Evolutionary conservation across 2,329 filamentous ascomycete genomes (phyloP).

Genomic region (Gaeumannomyces tritici): DNA sequence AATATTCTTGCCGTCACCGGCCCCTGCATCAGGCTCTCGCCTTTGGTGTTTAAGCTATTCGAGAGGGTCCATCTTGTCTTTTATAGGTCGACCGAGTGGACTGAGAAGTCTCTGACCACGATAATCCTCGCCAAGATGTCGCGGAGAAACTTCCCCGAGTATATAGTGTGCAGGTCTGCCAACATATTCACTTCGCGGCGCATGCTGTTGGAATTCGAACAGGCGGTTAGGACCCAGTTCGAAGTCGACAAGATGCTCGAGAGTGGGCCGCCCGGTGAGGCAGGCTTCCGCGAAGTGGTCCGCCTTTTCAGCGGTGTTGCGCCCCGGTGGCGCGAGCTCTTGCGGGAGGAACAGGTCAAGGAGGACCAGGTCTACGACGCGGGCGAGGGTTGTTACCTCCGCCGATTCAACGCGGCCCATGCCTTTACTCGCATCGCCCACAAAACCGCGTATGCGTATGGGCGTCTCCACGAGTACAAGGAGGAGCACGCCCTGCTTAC

Average conservation of each 20-base stretch:
- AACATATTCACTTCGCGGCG: conserved; percentile 77
- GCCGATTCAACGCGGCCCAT: conserved; percentile 84
- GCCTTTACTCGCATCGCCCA: conserved; percentile 90
- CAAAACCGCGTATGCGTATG: conserved; percentile 72
- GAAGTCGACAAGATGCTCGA: conserved; percentile 76
- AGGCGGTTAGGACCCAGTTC: conserved; percentile 72
- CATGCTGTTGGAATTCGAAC: conserved; percentile 79
- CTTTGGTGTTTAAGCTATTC: conserved; percentile 68
- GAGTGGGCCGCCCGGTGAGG: conserved; percentile 57
- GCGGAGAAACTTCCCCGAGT: conserved; percentile 76
- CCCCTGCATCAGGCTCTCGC: conserved; percentile 72
- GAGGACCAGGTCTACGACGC: conserved; percentile 69
- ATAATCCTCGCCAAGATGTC: conserved; percentile 91
- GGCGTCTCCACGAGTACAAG: conserved; percentile 70
- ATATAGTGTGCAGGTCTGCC: conserved; percentile 79
- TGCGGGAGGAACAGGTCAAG: conserved; percentile 67
- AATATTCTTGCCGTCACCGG: conserved; percentile 74
- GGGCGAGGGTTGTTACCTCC: conserved; percentile 80
- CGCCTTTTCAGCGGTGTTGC: conserved; percentile 66
- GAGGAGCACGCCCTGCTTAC: conserved; percentile 65
- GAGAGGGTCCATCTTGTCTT: conserved; percentile 93
- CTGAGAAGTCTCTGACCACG: conserved; percentile 88
- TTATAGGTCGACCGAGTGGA: conserved; percentile 94
- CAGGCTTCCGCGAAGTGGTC: conserved; percentile 58
- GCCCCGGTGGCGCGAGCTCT: conserved; percentile 66